These are phyloP conservation scores for Myochromella boudieri DNA, from an alignment of 768 basidiomycete genomes.

Conservation along the genomic window DNA sequence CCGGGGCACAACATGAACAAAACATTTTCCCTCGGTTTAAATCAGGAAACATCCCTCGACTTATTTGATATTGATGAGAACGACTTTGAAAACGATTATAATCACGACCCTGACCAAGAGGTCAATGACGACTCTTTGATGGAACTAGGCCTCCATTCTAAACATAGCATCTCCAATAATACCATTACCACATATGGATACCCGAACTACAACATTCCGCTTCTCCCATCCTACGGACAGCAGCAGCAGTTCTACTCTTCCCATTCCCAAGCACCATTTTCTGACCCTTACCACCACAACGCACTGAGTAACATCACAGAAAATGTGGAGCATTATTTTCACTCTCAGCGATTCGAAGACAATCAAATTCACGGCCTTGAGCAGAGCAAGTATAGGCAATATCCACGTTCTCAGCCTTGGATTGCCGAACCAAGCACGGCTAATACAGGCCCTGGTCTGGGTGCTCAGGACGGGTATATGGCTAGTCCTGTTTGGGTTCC, in stretches of 20 bases:
- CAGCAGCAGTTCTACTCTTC: conserved; percentile 24
- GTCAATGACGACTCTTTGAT: conserved; percentile 36
- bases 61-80: conserved; percentile 79
- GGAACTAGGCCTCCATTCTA: conserved; percentile 28
- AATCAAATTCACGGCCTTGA: conserved; percentile 14
- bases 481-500: conserved; percentile 21
- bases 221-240: conserved; percentile 22
- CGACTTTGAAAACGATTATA: conserved; percentile 52
- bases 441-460: neutral
- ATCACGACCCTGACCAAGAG: conserved; percentile 32
- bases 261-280: conserved; percentile 27
- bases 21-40: conserved; percentile 32
- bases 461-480: conserved; percentile 7
- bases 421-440: conserved; percentile 1
- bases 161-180: conserved; percentile 20
- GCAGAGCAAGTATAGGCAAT: conserved; percentile 12
- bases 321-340: conserved; percentile 44
- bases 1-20: conserved; percentile 26
- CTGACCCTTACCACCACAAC: conserved; percentile 41
- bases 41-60: conserved; percentile 47
- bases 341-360: conserved; percentile 29
- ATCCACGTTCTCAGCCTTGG: conserved; percentile 9
- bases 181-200: conserved; percentile 33
- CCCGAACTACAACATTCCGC: conserved; percentile 27
- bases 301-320: conserved; percentile 36